Evolutionary conservation across 768 basidiomycete species (phyloP).

Genomic region (Leucosporidium yakuticum): DNA sequence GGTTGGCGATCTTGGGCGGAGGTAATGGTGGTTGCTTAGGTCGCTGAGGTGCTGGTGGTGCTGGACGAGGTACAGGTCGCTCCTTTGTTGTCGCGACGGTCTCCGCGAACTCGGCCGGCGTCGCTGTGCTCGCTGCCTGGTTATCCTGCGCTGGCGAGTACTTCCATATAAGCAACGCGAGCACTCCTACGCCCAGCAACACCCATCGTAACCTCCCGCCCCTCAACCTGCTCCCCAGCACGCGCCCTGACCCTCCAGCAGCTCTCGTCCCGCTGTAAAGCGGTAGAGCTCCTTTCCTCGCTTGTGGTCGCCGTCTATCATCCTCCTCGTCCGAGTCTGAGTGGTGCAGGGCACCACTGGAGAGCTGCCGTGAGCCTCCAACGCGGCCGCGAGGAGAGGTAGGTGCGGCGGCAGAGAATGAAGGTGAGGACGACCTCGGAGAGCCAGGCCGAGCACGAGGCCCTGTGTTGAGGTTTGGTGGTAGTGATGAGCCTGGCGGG

Average conservation of each 20-base stretch:
- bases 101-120: neutral
- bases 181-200: neutral
- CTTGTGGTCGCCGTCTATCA: neutral
- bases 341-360: too few relatives aligned
- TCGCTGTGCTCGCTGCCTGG: neutral
- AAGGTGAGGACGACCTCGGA: too few relatives aligned
- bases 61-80: neutral
- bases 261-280: neutral
- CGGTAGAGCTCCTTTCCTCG: neutral
- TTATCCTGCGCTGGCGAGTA: too few relatives aligned
- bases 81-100: neutral
- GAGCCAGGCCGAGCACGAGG: too few relatives aligned
- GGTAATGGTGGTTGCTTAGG: neutral
- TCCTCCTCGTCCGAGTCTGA: slow-evolving; percentile 1
- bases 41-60: neutral
- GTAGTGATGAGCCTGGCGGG: too few relatives aligned
- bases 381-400: too few relatives aligned
- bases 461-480: too few relatives aligned
- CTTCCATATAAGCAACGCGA: neutral
- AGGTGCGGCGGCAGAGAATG: too few relatives aligned
- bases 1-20: neutral
- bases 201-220: neutral
- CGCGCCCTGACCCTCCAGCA: neutral
- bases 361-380: too few relatives aligned
- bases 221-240: neutral